Conservation (phyloP, 164 flowering plant genomes). For the Aristolochia contorta region DNA sequence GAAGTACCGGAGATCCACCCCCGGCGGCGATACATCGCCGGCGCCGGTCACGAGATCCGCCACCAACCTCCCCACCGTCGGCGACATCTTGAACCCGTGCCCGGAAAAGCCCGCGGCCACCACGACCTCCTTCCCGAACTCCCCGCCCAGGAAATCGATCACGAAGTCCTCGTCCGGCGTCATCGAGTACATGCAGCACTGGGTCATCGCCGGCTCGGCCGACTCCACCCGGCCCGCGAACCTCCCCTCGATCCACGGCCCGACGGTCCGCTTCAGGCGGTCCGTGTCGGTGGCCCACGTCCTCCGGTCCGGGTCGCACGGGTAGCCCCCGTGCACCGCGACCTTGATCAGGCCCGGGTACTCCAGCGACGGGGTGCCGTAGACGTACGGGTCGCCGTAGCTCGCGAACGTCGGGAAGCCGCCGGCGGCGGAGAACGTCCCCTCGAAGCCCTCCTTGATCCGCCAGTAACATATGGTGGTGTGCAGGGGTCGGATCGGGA, state of each 20-base stretch:
- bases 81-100: slow-evolving; percentile 97
- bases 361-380: slow-evolving; percentile 84
- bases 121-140: slow-evolving; percentile 73
- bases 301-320: slow-evolving; percentile 75
- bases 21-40: slow-evolving; percentile 49
- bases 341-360: slow-evolving; percentile 81
- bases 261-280: slow-evolving; percentile 10
- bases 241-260: slow-evolving; percentile 38
- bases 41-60: slow-evolving; percentile 43
- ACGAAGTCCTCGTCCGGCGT: slow-evolving; percentile 87
- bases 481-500: slow-evolving; percentile 77
- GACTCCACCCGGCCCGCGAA: slow-evolving; percentile 45
- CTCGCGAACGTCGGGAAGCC: slow-evolving; percentile 78
- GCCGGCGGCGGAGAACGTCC: slow-evolving; percentile 24
- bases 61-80: slow-evolving; percentile 61
- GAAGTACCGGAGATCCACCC: slow-evolving; percentile 52
- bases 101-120: slow-evolving; percentile 92
- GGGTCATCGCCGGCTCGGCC: slow-evolving; percentile 30
- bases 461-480: slow-evolving; percentile 69
- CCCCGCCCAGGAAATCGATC: slow-evolving; percentile 80
- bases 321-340: slow-evolving; percentile 61
- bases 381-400: slow-evolving; percentile 58
- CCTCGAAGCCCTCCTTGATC: slow-evolving; percentile 40
- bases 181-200: slow-evolving; percentile 85
- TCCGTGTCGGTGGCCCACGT: slow-evolving; percentile 33